Conservation (phyloP, 768 basidiomycete species). For the Favolaschia claudopus region DNA sequence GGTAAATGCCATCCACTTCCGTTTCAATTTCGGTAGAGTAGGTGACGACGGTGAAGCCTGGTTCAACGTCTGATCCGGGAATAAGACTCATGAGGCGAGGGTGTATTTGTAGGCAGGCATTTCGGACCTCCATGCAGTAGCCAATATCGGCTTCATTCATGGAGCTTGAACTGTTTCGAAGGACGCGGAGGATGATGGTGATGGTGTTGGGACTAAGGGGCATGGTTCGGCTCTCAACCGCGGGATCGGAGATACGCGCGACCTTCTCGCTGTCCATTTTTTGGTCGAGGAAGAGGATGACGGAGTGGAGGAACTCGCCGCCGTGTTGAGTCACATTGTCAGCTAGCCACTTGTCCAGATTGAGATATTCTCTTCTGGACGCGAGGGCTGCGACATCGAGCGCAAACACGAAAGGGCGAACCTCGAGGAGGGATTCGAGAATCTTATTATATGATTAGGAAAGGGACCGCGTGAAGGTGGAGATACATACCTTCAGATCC, state of each 20-base stretch:
- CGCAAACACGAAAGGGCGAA: constrained; percentile 87
- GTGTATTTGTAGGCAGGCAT: constrained; percentile 91
- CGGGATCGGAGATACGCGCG: constrained; percentile 77
- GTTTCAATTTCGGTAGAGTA: constrained; percentile 90
- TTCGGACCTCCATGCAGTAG: constrained; percentile 90
- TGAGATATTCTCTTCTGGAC: constrained; percentile 90
- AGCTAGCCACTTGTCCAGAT: constrained; percentile 96
- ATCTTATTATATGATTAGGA: constrained; percentile 57
- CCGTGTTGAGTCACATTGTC: constrained; percentile 87
- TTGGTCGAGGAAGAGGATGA: constrained; percentile 88
- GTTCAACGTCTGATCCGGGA: constrained; percentile 87
- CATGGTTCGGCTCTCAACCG: constrained; percentile 83
- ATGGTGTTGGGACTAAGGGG: constrained; percentile 87
- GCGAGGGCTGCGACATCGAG: constrained; percentile 95
- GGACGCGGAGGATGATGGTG: constrained; percentile 89
- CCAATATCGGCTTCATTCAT: constrained; percentile 83
- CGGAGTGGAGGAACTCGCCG: constrained; percentile 84
- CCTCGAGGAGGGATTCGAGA: constrained; percentile 89
- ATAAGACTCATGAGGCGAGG: constrained; percentile 95
- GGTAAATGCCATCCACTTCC: constrained; percentile 95
- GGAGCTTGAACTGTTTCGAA: constrained; percentile 80
- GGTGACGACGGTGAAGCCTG: constrained; percentile 87
- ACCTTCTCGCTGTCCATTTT: constrained; percentile 93
- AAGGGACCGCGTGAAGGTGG: not conserved
- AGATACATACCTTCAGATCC: constrained; percentile 79